Conservation (phyloP, 2,329 filamentous ascomycete genomes). For the Aspergillus puulaauensis region DNA sequence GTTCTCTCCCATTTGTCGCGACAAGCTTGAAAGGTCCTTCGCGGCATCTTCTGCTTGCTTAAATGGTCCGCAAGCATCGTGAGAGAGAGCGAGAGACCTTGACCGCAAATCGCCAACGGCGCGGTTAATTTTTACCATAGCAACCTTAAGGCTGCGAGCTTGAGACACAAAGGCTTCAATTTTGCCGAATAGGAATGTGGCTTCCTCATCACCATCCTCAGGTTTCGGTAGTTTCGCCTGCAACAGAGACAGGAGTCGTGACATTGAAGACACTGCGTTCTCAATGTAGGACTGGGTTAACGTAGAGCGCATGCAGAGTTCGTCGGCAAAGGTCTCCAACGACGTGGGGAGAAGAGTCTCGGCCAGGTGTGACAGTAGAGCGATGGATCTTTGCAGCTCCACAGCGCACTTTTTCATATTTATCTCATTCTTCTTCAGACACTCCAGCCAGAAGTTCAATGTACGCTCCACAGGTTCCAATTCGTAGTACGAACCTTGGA, state of each 20-base stretch:
- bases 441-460: slow-evolving; percentile 84
- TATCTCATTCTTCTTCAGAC: slow-evolving; percentile 77
- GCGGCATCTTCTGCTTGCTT: slow-evolving; percentile 67
- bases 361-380: slow-evolving; percentile 80
- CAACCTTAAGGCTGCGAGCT: slow-evolving; percentile 79
- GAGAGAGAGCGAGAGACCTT: slow-evolving; percentile 70
- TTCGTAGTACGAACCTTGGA: slow-evolving; percentile 79
- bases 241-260: slow-evolving; percentile 64
- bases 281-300: slow-evolving; percentile 82
- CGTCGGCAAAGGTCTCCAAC: slow-evolving; percentile 72
- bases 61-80: slow-evolving; percentile 67
- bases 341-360: slow-evolving; percentile 73
- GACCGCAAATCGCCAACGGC: slow-evolving; percentile 75
- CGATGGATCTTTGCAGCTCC: slow-evolving; percentile 79
- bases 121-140: slow-evolving; percentile 74
- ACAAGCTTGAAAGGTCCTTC: slow-evolving; percentile 64
- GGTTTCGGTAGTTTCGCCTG: slow-evolving; percentile 60
- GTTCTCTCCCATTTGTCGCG: slow-evolving; percentile 65
- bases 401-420: slow-evolving; percentile 79
- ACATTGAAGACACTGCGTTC: slow-evolving; percentile 67
- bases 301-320: slow-evolving; percentile 72
- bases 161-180: slow-evolving; percentile 71
- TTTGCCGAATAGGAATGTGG: slow-evolving; percentile 67
- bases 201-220: slow-evolving; percentile 68
- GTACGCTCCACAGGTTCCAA: slow-evolving; percentile 88